Percentiles rank a stretch among this genome's conserved stretches.
Conservation (phyloP, 1,284 basidiomycete genomes). For the Moesziomyces aphidis region DNA sequence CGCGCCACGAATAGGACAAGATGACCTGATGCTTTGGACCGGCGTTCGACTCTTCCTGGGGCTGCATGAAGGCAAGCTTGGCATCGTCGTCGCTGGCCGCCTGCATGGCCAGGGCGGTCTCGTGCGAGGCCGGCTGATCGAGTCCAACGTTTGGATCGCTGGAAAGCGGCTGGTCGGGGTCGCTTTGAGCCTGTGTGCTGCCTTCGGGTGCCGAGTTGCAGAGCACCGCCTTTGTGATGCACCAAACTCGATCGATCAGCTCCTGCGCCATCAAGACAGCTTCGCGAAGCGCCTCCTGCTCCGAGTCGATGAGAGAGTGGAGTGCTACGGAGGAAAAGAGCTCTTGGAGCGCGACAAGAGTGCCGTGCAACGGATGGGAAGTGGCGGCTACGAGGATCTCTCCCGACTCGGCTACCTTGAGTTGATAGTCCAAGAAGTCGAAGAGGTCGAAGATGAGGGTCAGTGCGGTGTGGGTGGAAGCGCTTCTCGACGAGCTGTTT, state of each 20-base stretch:
- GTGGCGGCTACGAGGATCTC: slow-evolving; percentile 59
- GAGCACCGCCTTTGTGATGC: slow-evolving; percentile 62
- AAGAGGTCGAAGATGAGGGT: slow-evolving; percentile 61
- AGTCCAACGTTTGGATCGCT: slow-evolving; percentile 37
- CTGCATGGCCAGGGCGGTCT: slow-evolving; percentile 57
- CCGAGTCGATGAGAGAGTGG: slow-evolving; percentile 12
- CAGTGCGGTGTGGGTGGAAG: slow-evolving; percentile 16
- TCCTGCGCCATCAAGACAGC: slow-evolving; percentile 51
- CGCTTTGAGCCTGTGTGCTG: slow-evolving; percentile 15
- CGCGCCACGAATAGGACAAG: slow-evolving; percentile 67
- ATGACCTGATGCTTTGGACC: slow-evolving; percentile 66
- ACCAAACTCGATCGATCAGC: slow-evolving; percentile 63
- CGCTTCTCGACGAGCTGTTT: background rate
- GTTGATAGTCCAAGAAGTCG: slow-evolving; percentile 49
- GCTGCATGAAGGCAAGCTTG: slow-evolving; percentile 33
- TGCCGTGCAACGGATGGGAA: slow-evolving; percentile 65
- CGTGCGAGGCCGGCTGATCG: slow-evolving; percentile 43
- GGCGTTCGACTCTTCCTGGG: slow-evolving; percentile 43
- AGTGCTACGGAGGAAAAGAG: slow-evolving; percentile 50
- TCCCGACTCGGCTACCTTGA: slow-evolving; percentile 49
- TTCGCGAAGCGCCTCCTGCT: slow-evolving; percentile 21
- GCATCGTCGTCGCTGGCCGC: slow-evolving; percentile 40
- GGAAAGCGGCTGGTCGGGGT: slow-evolving; percentile 5
- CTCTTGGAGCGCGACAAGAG: slow-evolving; percentile 64
- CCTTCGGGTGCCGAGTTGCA: slow-evolving; percentile 66